A percentile compares a stretch with the other conserved stretches of the same genome.
Evolutionary conservation across 345 rosid genomes (phyloP).

Genomic region (Acer campestre): DNA sequence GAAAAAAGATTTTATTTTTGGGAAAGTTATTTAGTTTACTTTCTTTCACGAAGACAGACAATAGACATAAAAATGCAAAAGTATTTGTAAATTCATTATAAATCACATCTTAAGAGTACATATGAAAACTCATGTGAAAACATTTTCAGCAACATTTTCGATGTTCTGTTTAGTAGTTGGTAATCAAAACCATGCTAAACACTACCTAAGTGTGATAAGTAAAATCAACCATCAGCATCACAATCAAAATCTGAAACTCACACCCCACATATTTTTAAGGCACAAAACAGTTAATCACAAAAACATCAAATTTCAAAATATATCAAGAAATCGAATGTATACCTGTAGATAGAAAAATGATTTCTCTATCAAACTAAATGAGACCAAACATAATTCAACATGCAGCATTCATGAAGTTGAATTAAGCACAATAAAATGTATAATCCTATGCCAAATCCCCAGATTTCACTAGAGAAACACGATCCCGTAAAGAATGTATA

Average conservation of each 20-base stretch:
- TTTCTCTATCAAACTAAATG: neutral
- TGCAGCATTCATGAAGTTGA: too few species aligned
- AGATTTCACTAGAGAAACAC: neutral
- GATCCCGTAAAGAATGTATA: neutral
- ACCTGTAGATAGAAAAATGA: neutral
- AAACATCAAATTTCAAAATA: neutral
- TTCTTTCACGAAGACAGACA: neutral
- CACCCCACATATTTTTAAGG: too few species aligned
- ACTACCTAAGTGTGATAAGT: neutral
- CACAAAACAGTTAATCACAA: neutral
- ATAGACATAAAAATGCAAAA: neutral
- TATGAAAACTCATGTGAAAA: neutral
- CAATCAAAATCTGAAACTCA: slow-evolving; percentile 2
- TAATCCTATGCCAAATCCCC: neutral
- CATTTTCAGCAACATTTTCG: neutral
- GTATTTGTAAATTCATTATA: neutral
- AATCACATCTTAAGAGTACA: neutral
- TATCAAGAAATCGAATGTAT: neutral
- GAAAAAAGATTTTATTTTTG: neutral
- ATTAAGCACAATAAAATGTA: too few species aligned
- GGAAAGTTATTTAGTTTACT: neutral
- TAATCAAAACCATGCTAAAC: neutral
- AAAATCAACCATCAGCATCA: slow-evolving; percentile 3
- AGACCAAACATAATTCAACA: neutral
- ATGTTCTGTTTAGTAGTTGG: neutral